Evolutionary conservation across 352 stramenopile species (phyloP).

Genomic region (Phytophthora citricola): DNA sequence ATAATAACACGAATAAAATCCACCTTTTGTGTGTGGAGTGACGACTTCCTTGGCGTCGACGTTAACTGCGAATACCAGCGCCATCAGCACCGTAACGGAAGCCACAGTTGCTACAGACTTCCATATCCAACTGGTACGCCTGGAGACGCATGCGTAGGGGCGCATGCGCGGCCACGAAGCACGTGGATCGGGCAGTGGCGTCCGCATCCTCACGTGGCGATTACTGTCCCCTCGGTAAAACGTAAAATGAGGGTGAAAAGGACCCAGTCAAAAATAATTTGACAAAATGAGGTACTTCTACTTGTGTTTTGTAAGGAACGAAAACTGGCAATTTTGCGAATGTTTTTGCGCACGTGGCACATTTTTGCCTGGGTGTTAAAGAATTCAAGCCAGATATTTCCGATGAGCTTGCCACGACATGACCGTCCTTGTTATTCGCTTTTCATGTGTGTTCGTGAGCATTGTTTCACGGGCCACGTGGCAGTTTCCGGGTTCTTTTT

Average conservation of each 20-base stretch:
- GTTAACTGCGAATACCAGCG: slow-evolving; percentile 14
- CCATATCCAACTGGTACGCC: not conserved
- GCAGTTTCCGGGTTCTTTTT: slow-evolving; percentile 1
- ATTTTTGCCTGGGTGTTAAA: not conserved
- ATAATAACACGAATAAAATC: slow-evolving; percentile 6
- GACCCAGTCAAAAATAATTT: slow-evolving; percentile 2
- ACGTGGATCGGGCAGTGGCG: slow-evolving; percentile 7
- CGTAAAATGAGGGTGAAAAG: slow-evolving; percentile 22
- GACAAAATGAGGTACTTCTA: not conserved
- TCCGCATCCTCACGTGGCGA: slow-evolving; percentile 19
- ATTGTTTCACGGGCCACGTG: not conserved
- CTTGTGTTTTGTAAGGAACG: not conserved
- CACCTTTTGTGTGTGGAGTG: slow-evolving; percentile 25
- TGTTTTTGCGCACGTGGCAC: not conserved
- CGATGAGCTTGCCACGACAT: too few species aligned
- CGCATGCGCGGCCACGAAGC: slow-evolving; percentile 1
- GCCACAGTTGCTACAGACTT: slow-evolving; percentile 1
- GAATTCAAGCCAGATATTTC: too few species aligned
- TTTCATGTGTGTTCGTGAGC: too few species aligned
- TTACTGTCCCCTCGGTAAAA: slow-evolving; percentile 11
- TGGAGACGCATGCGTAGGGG: not conserved
- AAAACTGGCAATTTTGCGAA: not conserved
- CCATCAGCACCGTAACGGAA: slow-evolving; percentile 1
- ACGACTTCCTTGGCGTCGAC: slow-evolving; percentile 28
- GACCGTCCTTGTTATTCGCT: not conserved